Base-by-base conservation (phyloP, 2,329 filamentous ascomycete species). In the Ophiostoma piceae region DNA sequence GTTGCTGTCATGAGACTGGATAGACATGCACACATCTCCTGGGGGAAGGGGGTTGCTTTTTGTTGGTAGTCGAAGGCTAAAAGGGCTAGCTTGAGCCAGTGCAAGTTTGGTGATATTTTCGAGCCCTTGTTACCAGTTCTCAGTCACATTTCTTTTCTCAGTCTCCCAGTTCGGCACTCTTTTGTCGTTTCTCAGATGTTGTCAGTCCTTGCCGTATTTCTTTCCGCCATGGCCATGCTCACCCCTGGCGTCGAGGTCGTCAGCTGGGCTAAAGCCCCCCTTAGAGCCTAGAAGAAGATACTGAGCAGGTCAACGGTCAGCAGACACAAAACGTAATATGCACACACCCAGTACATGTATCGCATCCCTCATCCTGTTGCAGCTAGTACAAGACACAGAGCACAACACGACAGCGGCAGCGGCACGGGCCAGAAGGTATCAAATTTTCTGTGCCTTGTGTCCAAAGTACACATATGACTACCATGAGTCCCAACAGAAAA, bases 341-440 rank as follows among this genome's bases (percentile, higher is more conserved):
- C 54, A 60, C 26, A 32, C 54, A 32, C 22, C 54, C 14, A 60
- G 12, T 7, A 26, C 51, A 19, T 26, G n/a, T 57, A 26, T n/a
- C 26, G 51, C 51, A 57, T 57, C 51, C 51, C 51, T 57, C 51
- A n/a, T 32, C 26, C 22, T 62, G 26, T 60, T 35, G 54, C 26
- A 26, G 22, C 51, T 57, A 26, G 54, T 57, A 57, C 51, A 26
- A 11, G 51, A 26, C 51, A 57, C 51, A 54, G n/a, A 54, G 51
- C 51, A 57, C 51, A 57, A 57, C 51, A 57, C 51, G 51, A 16
- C 22, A 57, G 51, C 51, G 51, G 57, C 26, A 62, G 26, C 57
- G 57, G 57, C 57, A 62, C 57, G 26, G 57, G 26, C 57, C 57
- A 62, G 57, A 62, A 57, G 22, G 51, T 22, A 26, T 26, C 43